Base-by-base conservation (phyloP, 1,284 basidiomycete genomes). In the Tilletia walkeri region DNA sequence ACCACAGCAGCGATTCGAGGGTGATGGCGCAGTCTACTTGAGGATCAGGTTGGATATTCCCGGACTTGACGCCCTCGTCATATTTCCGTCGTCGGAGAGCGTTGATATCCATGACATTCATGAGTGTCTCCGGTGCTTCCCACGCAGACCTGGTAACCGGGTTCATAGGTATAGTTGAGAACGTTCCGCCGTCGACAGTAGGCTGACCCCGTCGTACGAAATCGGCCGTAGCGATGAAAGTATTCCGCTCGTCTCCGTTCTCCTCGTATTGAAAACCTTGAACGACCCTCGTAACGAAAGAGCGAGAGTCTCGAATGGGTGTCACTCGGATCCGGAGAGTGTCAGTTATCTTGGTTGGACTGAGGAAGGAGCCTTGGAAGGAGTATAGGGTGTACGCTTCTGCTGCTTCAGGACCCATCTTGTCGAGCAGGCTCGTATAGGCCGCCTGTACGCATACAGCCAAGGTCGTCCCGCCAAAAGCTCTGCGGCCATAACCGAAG, bases 381-480 rank as follows among this genome's bases (percentile, higher is more conserved):
- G 66, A 67, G 66, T 67, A 67, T 6, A 67, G 36, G 47, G 63
- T n/a, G 30, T 65, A 65, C 34, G 20, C 2, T n/a, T 59, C 34
- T 5, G 56, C 56, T 9, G 5, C 7, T 38, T 59, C 56, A 9
- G 18, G 24, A 36, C 34, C 56, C 24, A 38, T 38, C 56, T 59
- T 59, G 56, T 59, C 12, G 24, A 59, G 18, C 24, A 59, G 56
- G 36, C 56, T 59, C 24, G 24, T 59, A 30, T 59, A 59, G 12
- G 56, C 56, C 10, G 56, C 56, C 30, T 59, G 56, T 16, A 59
- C 34, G 18, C 56, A n/a, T 9, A 59, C 34, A 30, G 56, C 56
- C 4, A 59, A 18, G 56, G 36, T 59, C 24, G 56, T 59, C 9
- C 56, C 56, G 12, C 56, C 56, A 4, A 59, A 59, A 2, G 56